Base-by-base conservation (phyloP, 2,329 filamentous ascomycete species). In the Diaporthe australafricana region DNA sequence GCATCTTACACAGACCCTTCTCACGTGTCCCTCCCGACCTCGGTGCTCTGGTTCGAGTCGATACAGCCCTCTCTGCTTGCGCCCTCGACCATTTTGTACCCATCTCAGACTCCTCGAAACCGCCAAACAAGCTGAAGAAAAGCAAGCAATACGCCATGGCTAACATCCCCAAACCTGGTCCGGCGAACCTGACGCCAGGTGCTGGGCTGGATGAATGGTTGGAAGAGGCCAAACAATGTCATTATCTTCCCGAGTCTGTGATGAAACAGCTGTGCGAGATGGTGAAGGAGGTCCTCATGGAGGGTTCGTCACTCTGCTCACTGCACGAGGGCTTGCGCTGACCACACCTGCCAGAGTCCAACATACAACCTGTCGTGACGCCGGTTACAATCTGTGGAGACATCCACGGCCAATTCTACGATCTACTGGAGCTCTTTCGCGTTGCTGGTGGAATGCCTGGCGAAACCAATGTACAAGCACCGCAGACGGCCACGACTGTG, bases 251-350 rank as follows among this genome's bases (percentile, higher is more conserved):
- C 63, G 96, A 99, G 84, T 86, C 92, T 74, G 94, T 97, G 79
- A 99, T 99, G 96, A 99, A 99, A 88, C 94, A 97, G 83, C 89
- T 99, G 62, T 99, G 96, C 82, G 96, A 99, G 86, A 97, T 97
- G 81, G 96, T 98, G 73, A 99, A 99, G 86, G 96, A 98, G 84
- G 97, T 94, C 76, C 88, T 99, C 78, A 99, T 99, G 96, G 96
- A 99, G 88, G 94, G 94, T 96, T 81, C 77, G 85, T 79, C 55
- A 9, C 47, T 11, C 22, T 30, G 38, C 45, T 32, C 11, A 25
- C 22, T 32, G 60, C 45, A 32, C 38, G 25, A 47, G 25, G 35
- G 5, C 20, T 53, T 30, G 40, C 38, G 32, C 42, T 48, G 35
- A 27, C 38, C 27, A 16, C 22, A 47, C 17, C 4, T 38, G 20